A percentile compares a stretch with the other conserved stretches of the same genome.
These are phyloP conservation scores for Gloeophyllum trabeum DNA, from an alignment of 768 basidiomycete genomes.

Conservation along the genomic window DNA sequence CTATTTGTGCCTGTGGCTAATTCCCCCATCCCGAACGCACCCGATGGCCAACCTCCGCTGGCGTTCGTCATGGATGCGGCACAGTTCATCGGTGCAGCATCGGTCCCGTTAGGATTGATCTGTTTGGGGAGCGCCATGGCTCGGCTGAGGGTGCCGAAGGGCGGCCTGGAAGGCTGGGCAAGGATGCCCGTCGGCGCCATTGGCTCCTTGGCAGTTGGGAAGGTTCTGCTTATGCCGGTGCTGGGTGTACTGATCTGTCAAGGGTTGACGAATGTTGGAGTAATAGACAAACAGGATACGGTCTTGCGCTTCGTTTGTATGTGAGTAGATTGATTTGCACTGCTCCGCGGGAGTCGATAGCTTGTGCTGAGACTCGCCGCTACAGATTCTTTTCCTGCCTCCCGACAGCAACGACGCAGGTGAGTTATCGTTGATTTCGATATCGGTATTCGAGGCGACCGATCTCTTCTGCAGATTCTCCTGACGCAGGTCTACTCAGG, in stretches of 20 bases:
- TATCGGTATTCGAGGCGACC: not conserved
- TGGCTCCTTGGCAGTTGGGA: constrained; percentile 35
- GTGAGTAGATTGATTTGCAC: constrained; percentile 7
- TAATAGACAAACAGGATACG: constrained; percentile 15
- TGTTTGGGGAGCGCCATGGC: constrained; percentile 56
- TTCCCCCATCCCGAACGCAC: constrained; percentile 34
- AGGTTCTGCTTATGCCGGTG: constrained; percentile 46
- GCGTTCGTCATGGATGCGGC: constrained; percentile 46
- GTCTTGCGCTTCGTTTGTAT: constrained; percentile 21
- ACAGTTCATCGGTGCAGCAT: constrained; percentile 48
- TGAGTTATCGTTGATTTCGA: not conserved
- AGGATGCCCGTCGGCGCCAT: constrained; percentile 42
- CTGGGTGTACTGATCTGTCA: constrained; percentile 42
- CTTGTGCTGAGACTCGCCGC: not conserved
- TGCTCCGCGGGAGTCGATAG: not conserved
- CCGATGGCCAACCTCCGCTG: constrained; percentile 60
- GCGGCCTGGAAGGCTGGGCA: constrained; percentile 23
- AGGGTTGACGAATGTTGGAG: constrained; percentile 5
- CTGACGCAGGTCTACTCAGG: constrained; percentile 14
- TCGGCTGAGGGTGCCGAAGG: constrained; percentile 36
- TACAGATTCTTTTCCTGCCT: constrained; percentile 16
- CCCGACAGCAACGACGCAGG: constrained; percentile 15
- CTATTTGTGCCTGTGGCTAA: constrained; percentile 41
- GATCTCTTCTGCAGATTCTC: constrained; percentile 10
- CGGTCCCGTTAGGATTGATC: constrained; percentile 52